These are phyloP conservation scores for Colletotrichum sansevieriae DNA, from an alignment of 2,329 filamentous ascomycete species.

Conservation along the genomic window DNA sequence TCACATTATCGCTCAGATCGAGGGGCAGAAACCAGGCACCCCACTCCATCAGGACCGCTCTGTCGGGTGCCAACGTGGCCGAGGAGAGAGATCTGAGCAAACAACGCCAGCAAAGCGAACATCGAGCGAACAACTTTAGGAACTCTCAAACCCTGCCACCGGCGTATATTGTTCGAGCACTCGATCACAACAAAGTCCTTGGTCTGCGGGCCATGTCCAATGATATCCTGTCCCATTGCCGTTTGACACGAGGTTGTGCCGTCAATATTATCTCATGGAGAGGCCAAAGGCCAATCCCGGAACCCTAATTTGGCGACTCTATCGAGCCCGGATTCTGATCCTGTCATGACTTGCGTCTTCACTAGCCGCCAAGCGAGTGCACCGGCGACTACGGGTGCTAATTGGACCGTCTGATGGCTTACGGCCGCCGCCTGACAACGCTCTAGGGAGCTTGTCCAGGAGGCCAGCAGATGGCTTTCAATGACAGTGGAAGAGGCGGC, in stretches of 20 bases:
- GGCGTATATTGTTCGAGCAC: neutral
- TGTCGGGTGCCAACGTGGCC: slow-evolving; percentile 9
- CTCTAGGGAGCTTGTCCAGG: neutral
- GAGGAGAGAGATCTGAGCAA: slow-evolving; percentile 12
- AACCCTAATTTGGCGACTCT: neutral
- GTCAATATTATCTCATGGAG: neutral
- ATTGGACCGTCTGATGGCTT: slow-evolving; percentile 6
- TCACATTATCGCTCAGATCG: slow-evolving; percentile 4
- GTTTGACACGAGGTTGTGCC: neutral
- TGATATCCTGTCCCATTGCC: neutral
- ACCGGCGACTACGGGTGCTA: slow-evolving; percentile 20
- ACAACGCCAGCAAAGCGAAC: slow-evolving; percentile 8
- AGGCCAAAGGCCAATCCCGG: neutral
- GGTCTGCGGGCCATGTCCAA: neutral
- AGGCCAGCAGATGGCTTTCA: slow-evolving; percentile 3
- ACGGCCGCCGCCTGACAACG: slow-evolving; percentile 1
- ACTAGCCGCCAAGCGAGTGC: slow-evolving; percentile 10
- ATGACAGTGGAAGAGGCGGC: slow-evolving; percentile 13
- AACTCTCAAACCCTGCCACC: neutral
- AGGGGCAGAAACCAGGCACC: slow-evolving; percentile 12
- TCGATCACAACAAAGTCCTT: neutral
- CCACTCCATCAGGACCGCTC: slow-evolving; percentile 5
- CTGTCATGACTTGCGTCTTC: neutral
- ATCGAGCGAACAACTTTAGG: neutral
- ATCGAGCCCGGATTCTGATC: slow-evolving; percentile 4